Percentiles rank a stretch among this genome's conserved stretches.
Evolutionary conservation across 2,329 filamentous ascomycete species (phyloP).

Genomic region (Myriosclerotinia scirpicola): DNA sequence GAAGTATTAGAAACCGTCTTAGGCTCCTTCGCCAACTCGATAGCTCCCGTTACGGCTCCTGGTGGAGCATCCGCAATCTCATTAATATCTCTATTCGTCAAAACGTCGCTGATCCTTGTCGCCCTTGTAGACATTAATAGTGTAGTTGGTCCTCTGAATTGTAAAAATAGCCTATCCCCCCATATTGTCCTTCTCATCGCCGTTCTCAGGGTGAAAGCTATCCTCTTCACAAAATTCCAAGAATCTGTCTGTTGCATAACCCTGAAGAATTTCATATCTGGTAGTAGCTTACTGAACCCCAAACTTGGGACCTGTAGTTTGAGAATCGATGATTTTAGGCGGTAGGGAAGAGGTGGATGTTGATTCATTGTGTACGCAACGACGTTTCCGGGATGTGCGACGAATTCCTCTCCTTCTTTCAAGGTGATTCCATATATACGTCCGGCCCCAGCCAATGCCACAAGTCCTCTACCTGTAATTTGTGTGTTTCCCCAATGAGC

Average conservation of each 20-base stretch:
- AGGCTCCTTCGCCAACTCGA: constrained; percentile 49
- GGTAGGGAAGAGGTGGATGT: constrained; percentile 76
- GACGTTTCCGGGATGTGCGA: constrained; percentile 87
- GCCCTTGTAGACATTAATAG: constrained; percentile 88
- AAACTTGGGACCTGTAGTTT: constrained; percentile 75
- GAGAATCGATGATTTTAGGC: constrained; percentile 75
- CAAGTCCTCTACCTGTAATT: constrained; percentile 82
- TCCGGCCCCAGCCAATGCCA: constrained; percentile 80
- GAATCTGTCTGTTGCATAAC: constrained; percentile 68
- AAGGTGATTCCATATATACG: constrained; percentile 86
- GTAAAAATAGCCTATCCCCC: constrained; percentile 90
- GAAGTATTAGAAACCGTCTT: constrained; percentile 38
- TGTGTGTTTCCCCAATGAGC: constrained; percentile 91
- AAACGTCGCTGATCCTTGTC: constrained; percentile 71
- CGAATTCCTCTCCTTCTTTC: constrained; percentile 81
- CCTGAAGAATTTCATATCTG: constrained; percentile 70
- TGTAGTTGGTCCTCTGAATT: constrained; percentile 83
- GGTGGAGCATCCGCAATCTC: constrained; percentile 84
- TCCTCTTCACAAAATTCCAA: constrained; percentile 68
- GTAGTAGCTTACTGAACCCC: constrained; percentile 62
- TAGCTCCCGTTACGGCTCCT: constrained; percentile 63
- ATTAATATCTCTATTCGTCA: constrained; percentile 78
- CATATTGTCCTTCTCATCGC: constrained; percentile 80
- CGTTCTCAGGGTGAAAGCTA: constrained; percentile 70
- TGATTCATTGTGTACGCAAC: constrained; percentile 82